Evolutionary conservation across 169 alveolate species (phyloP).

Genomic region (Eimeria tenella): DNA sequence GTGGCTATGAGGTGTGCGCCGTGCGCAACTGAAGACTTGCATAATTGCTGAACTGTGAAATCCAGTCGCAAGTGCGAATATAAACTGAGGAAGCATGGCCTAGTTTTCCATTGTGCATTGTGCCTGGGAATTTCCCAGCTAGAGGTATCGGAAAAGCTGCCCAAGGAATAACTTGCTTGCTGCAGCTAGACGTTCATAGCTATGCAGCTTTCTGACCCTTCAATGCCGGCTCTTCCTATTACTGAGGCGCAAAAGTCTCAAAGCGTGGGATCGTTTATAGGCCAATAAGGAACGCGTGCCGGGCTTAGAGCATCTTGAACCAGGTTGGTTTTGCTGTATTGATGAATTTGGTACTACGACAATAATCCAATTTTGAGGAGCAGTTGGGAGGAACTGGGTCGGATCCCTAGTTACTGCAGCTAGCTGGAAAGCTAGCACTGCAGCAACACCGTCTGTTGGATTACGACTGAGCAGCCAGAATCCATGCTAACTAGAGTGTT

Average conservation of each 20-base stretch:
- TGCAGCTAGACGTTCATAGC: slow-evolving; percentile 50
- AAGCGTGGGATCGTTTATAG: slow-evolving; percentile 14
- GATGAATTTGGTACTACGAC: slow-evolving; percentile 82
- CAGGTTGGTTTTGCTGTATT: slow-evolving; percentile 91
- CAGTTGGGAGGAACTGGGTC: slow-evolving; percentile 75
- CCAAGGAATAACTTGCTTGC: slow-evolving; percentile 41
- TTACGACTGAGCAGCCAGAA: slow-evolving; percentile 80
- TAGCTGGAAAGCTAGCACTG: slow-evolving; percentile 80
- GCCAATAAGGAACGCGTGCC: slow-evolving; percentile 35
- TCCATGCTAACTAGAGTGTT: slow-evolving; percentile 82
- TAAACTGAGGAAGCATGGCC: slow-evolving; percentile 95
- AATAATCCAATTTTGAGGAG: slow-evolving; percentile 75
- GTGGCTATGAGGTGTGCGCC: too few species aligned
- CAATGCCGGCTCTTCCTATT: slow-evolving; percentile 81
- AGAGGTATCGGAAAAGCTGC: slow-evolving; percentile 41
- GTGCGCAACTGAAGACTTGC: too few species aligned
- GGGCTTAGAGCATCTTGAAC: slow-evolving; percentile 95
- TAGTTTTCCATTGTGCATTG: slow-evolving; percentile 76
- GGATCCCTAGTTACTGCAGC: slow-evolving; percentile 67
- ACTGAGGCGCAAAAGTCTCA: slow-evolving; percentile 43
- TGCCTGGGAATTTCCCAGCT: slow-evolving; percentile 56
- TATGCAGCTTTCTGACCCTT: slow-evolving; percentile 40
- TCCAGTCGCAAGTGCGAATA: slow-evolving; percentile 86
- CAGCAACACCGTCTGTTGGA: slow-evolving; percentile 79
- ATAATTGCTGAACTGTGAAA: too few species aligned